Percentiles rank a stretch among this genome's conserved stretches.
Evolutionary conservation across 768 basidiomycete species (phyloP).

Genomic region (Boletales sp.): DNA sequence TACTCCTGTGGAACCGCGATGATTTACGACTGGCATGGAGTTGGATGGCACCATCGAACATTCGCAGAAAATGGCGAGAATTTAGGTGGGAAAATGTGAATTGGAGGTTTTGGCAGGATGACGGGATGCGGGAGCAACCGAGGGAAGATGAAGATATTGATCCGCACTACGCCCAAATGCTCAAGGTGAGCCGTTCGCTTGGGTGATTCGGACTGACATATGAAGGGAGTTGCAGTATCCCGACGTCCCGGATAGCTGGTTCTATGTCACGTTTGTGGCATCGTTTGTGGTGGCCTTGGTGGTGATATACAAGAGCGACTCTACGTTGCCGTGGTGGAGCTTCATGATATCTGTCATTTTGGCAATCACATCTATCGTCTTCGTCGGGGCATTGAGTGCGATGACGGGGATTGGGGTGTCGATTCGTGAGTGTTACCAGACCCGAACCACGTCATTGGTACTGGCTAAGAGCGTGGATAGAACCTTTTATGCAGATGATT

Average conservation of each 20-base stretch:
- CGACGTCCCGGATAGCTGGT: conserved; percentile 35
- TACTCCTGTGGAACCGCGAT: conserved; percentile 51
- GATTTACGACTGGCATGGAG: conserved; percentile 45
- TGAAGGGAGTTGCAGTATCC: no score
- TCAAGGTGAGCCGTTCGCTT: conserved; percentile 24
- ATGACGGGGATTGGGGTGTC: conserved; percentile 36
- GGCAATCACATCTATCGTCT: conserved; percentile 45
- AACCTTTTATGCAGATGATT: conserved; percentile 34
- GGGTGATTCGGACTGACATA: no score
- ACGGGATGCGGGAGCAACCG: conserved; percentile 13
- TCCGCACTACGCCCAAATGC: conserved; percentile 55
- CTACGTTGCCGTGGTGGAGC: conserved; percentile 60
- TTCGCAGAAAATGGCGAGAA: conserved; percentile 22
- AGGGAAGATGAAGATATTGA: conserved; percentile 42
- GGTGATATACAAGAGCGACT: conserved; percentile 49
- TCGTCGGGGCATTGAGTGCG: conserved; percentile 52
- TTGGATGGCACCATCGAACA: conserved; percentile 38
- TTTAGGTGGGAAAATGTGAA: conserved; percentile 32
- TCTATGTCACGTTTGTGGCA: conserved; percentile 18
- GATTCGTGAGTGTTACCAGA: conserved; percentile 20
- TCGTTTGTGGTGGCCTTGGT: conserved; percentile 51
- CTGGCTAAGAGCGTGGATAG: conserved; percentile 3
- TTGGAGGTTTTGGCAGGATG: conserved; percentile 34
- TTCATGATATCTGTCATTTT: conserved; percentile 50
- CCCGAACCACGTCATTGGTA: background rate